phyloP scores from a whole-genome alignment of 1,284 basidiomycete genomes.

The Calocybe gambosa region DNA sequence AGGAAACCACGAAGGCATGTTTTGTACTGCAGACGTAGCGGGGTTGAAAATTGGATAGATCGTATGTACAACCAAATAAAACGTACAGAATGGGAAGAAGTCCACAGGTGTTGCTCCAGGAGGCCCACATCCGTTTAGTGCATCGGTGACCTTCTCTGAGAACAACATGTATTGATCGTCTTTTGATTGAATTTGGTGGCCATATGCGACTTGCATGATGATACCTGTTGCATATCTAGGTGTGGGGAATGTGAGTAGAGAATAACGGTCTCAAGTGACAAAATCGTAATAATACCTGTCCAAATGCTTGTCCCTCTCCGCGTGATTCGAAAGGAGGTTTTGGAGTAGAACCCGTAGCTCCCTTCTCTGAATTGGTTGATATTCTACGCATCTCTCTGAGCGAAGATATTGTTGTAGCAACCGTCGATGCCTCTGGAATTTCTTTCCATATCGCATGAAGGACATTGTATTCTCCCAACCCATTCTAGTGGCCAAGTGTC shows the following conservation, averaged over 20 bases:
- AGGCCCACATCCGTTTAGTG: conserved; percentile 12
- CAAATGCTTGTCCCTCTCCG: conserved; percentile 10
- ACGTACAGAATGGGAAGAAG: conserved; percentile 19
- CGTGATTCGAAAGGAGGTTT: conserved; percentile 12
- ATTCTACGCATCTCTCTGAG: conserved; percentile 9
- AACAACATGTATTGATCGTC: conserved; percentile 18
- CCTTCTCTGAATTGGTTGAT: conserved; percentile 13
- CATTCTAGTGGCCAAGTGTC: conserved; percentile 9
- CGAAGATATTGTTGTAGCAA: conserved; percentile 16
- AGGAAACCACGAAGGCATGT: conserved; percentile 21
- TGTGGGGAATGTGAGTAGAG: conserved; percentile 4
- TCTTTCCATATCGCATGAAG: conserved; percentile 17
- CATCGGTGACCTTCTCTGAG: conserved; percentile 4
- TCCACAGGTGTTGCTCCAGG: conserved; percentile 19
- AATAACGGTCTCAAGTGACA: too few species aligned
- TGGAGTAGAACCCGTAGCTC: conserved; percentile 16
- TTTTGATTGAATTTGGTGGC: conserved; percentile 17
- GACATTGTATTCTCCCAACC: conserved; percentile 13
- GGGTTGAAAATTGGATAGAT: too few species aligned
- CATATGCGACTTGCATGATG: conserved; percentile 18
- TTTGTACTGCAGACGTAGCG: conserved; percentile 13
- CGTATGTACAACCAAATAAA: too few species aligned
- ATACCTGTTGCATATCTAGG: conserved; percentile 18
- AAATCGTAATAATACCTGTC: conserved; percentile 8
- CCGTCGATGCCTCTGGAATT: conserved; percentile 16